phyloP scores from a whole-genome alignment of 2,329 filamentous ascomycete species.

The Nannizziopsis arthrosporioides region DNA sequence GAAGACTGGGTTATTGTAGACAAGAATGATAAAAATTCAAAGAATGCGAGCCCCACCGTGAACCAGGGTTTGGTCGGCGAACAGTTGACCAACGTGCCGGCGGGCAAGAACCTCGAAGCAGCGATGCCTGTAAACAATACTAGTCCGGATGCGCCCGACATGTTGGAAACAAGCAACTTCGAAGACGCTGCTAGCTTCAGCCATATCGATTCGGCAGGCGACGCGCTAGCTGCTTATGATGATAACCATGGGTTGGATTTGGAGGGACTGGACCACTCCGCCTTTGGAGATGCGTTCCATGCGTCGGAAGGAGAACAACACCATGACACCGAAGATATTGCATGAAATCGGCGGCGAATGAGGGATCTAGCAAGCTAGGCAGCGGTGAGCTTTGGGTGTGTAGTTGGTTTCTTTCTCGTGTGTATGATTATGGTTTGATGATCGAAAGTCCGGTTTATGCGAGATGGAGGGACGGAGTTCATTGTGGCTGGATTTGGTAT shows the following conservation, averaged over 20 bases:
- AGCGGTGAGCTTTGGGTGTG: not conserved
- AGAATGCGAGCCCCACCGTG: conserved; percentile 5
- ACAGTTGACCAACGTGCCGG: conserved; percentile 36
- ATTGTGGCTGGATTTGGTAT: not conserved
- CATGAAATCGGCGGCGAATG: conserved; percentile 16
- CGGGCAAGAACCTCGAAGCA: conserved; percentile 11
- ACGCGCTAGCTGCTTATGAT: conserved; percentile 57
- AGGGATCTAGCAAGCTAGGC: not conserved
- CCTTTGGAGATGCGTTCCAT: conserved; percentile 75
- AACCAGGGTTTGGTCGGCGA: not conserved
- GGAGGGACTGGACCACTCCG: conserved; percentile 63
- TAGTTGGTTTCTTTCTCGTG: not conserved
- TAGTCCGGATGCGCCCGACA: conserved; percentile 21
- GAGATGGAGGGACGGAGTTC: not conserved
- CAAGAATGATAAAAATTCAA: conserved; percentile 41
- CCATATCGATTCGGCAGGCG: conserved; percentile 53
- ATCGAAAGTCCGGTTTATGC: not conserved
- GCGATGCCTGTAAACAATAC: conserved; percentile 19
- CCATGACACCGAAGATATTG: conserved; percentile 32
- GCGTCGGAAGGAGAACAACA: conserved; percentile 38
- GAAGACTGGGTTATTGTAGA: conserved; percentile 68
- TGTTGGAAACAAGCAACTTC: conserved; percentile 30
- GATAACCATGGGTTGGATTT: conserved; percentile 43
- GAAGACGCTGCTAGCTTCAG: conserved; percentile 37
- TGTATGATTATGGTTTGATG: conserved; percentile 1